Base-by-base conservation (phyloP, 176 grass and related monocot genomes). In the Juncus inflexus region DNA sequence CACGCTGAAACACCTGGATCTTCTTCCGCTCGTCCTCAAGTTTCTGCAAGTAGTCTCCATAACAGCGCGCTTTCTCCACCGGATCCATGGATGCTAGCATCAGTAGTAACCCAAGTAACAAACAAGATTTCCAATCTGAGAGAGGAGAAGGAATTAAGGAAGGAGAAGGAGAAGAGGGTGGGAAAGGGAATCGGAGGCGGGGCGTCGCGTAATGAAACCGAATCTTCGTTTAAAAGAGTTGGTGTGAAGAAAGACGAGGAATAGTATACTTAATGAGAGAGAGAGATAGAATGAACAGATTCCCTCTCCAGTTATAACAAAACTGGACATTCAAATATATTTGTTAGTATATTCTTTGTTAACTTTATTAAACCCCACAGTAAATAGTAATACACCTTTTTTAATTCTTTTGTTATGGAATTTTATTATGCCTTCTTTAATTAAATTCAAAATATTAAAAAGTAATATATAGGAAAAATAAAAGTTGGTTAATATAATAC, bases 11-110 rank as follows among this genome's bases (percentile, higher is more conserved):
- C 3, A 90, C 92, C 55, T 84, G 63, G 67, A 97, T 97, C 75
- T 97, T 97, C 61, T 63, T 69, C 1, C 83, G 82, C 72, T 97
- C 92, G 56, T 89, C 82, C 66, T 97, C 87, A 39, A 97, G 87
- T 10, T 79, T 74, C n/a, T 77, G 63, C n/a, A 97, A 64, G 63
- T 89, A 97, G 14, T 89, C 85, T 8, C 72, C 50, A 15, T 50
- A 72, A 35, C 57, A 70, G n/a, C 65, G 63, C 42, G 43, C 54
- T 4, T 58, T 28, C 35, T 55, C 72, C 14, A 50, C 8, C 19
- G 54, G 42, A 67, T 67, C 69, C 78, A 74, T 74, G 10, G 55
- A 60, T 13, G 73, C 12, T 38, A 66, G 45, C 39, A 36, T 6
- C 15, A 35, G 12, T 14, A 35, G 12, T 14, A 52, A 12, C 19